phyloP scores from a whole-genome alignment of 225 moss, liverwort and hornwort genomes.

The Polytrichum formosum region DNA sequence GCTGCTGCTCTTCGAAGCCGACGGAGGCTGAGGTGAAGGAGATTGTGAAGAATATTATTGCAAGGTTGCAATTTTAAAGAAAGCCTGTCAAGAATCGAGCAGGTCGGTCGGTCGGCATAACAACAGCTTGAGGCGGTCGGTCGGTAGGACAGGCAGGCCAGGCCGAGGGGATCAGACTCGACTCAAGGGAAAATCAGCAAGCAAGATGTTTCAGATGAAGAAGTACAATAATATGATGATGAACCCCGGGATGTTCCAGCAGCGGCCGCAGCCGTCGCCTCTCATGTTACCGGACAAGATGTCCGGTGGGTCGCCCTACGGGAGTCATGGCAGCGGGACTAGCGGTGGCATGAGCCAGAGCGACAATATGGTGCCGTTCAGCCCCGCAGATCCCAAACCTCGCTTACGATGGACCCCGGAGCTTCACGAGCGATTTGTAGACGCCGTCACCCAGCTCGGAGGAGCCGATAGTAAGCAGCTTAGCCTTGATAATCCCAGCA shows the following conservation, averaged over 20 bases:
- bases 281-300: conserved; percentile 33
- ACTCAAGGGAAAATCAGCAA: neutral
- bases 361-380: conserved; percentile 45
- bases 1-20: neutral
- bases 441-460: conserved; percentile 54
- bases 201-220: conserved; percentile 53
- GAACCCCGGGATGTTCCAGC: conserved; percentile 44
- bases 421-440: conserved; percentile 57
- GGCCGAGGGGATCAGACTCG: neutral
- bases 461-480: conserved; percentile 49
- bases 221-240: conserved; percentile 27
- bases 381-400: conserved; percentile 57
- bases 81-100: neutral
- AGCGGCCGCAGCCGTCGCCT: conserved; percentile 22
- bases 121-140: neutral
- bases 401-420: conserved; percentile 58
- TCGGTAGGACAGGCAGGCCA: neutral
- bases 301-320: conserved; percentile 31
- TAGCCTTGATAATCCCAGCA: too few species aligned
- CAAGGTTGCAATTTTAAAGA: too few species aligned
- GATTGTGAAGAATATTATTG: neutral
- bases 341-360: conserved; percentile 33
- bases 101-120: neutral
- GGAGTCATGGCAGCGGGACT: neutral
- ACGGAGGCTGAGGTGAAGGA: neutral